Evolutionary conservation across 352 stramenopile species (phyloP).

Genomic region (Globisporangium okanoganense): DNA sequence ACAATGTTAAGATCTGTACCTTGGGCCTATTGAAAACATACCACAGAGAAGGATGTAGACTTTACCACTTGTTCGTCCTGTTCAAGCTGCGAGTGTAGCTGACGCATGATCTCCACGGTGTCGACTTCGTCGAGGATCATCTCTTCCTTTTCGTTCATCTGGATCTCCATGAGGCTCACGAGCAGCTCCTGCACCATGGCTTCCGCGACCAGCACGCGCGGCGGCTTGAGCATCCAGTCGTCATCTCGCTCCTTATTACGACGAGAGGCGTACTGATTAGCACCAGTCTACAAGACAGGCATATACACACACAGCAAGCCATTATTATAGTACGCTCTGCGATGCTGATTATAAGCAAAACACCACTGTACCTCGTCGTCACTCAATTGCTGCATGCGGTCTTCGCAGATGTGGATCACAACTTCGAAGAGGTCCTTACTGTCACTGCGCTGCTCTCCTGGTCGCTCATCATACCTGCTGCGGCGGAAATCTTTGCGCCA

Average conservation of each 20-base stretch:
- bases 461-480: conserved; percentile 3
- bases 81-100: conserved; percentile 40
- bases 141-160: conserved; percentile 50
- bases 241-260: neutral
- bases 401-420: conserved; percentile 50
- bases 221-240: conserved; percentile 23
- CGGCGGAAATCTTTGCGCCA: conserved; percentile 17
- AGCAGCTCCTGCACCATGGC: conserved; percentile 68
- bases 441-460: neutral
- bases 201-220: conserved; percentile 48
- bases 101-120: conserved; percentile 46
- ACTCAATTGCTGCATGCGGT: conserved; percentile 36
- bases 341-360: neutral
- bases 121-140: conserved; percentile 59
- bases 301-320: neutral
- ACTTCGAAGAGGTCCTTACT: conserved; percentile 36
- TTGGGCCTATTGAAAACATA: too few relatives aligned
- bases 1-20: neutral
- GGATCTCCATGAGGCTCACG: conserved; percentile 46
- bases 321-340: neutral
- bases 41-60: neutral
- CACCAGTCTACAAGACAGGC: neutral
- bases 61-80: conserved; percentile 39
- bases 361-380: conserved; percentile 5
- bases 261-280: neutral